phyloP scores from a whole-genome alignment of 495 filamentous ascomycete species.

The Talaromyces liani region DNA sequence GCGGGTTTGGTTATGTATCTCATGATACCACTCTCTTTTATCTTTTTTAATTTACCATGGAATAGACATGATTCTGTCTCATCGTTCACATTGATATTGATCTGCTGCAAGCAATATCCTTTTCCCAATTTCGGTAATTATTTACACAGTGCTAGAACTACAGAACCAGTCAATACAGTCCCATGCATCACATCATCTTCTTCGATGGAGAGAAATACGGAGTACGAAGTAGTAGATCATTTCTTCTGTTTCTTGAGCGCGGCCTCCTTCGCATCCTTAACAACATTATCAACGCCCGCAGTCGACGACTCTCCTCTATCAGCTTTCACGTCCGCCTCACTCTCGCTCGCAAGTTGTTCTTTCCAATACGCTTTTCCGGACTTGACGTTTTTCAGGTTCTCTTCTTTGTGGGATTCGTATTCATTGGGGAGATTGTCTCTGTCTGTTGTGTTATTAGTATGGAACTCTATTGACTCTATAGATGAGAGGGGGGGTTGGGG shows the following conservation, averaged over 20 bases:
- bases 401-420: conserved; percentile 66
- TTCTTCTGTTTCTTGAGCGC: not conserved
- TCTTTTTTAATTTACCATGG: not conserved
- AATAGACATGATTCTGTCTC: not conserved
- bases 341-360: conserved; percentile 67
- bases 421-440: conserved; percentile 32
- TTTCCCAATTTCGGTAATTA: not conserved
- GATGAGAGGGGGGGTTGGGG: not conserved
- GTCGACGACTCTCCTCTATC: conserved; percentile 75
- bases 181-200: not conserved
- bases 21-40: conserved; percentile 2
- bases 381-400: conserved; percentile 61
- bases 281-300: not conserved
- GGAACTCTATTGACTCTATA: not conserved
- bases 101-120: not conserved
- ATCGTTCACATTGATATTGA: not conserved
- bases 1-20: not conserved
- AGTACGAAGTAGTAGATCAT: not conserved
- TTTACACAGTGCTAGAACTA: not conserved
- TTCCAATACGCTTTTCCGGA: conserved; percentile 76
- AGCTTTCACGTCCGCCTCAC: conserved; percentile 67
- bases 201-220: not conserved
- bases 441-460: conserved; percentile 17
- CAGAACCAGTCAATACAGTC: not conserved
- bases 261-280: not conserved